A percentile compares a stretch with the other conserved stretches of the same genome.
phyloP scores from a whole-genome alignment of 306 rosid genomes.

The Ochetophila trinervis region DNA sequence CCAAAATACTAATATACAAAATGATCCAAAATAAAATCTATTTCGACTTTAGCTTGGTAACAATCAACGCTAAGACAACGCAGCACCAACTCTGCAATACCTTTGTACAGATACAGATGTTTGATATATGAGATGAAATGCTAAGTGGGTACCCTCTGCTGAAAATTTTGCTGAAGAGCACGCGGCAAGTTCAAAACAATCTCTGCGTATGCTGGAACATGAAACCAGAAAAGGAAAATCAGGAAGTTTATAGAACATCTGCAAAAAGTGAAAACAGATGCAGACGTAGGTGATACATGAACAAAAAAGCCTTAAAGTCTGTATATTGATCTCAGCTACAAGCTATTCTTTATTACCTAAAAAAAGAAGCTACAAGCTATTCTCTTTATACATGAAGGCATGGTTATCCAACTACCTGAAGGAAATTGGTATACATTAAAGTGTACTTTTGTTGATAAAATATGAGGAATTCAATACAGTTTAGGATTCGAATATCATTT shows the following conservation, averaged over 20 bases:
- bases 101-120: conserved; percentile 43
- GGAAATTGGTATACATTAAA: background rate
- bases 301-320: conserved; percentile 13
- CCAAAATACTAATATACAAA: conserved; percentile 25
- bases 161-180: conserved; percentile 59
- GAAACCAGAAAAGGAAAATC: conserved; percentile 15
- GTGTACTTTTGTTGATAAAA: too few species aligned
- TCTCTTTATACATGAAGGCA: background rate
- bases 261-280: background rate
- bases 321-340: background rate
- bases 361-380: background rate
- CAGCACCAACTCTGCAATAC: conserved; percentile 29
- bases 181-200: conserved; percentile 76
- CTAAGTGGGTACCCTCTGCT: conserved; percentile 34
- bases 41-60: conserved; percentile 19
- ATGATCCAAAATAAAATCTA: conserved; percentile 8
- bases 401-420: background rate
- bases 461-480: background rate
- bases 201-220: conserved; percentile 80
- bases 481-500: background rate
- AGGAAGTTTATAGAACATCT: background rate
- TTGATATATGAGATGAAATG: conserved; percentile 17
- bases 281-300: conserved; percentile 4
- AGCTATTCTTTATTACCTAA: too few species aligned
- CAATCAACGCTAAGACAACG: conserved; percentile 12